Evolutionary conservation across 768 basidiomycete species (phyloP), one percentile per base, ranked within the genome.

Genomic region (Hemileccinum impolitum): DNA sequence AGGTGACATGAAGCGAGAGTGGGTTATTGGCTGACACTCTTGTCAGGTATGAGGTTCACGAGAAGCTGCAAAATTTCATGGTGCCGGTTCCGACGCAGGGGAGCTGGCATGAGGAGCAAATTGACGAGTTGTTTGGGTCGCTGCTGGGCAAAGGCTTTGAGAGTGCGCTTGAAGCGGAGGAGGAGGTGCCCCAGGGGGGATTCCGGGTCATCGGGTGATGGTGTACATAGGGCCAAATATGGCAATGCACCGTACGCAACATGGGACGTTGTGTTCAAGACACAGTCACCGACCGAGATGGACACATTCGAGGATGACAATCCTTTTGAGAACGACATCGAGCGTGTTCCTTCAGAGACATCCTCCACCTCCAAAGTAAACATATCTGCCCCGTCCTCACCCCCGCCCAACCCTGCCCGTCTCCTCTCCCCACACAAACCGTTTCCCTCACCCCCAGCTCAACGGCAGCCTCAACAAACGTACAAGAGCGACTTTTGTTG

Each of bases 11-110:
- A 31, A 37, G 37, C 38, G 17, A 15, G 38, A 32, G 32, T 30
- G 35, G 18, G 31, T 14, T 42, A 18, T 18, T 28, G 17, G 19
- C 60, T 42, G 48, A 45, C 48, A n/a, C 25, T 39, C 17, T 44
- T 42, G n/a, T 26, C 63, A 89, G 90, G 47, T 96, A 93, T 66
- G 88, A 95, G 55, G 84, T 90, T 2, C 96, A 98, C 62, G 94
- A 98, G 60, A 98, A 96, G 72, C 73, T 96, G 43, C 90, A 94
- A 66, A 93, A 94, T 67, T 98, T 97, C 65, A 95, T 95, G 87
- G 90, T 94, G 2, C 95, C 95, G 6, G 84, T 94, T 12, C 79
- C 81, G 7, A 55, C 56, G 17, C 65, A 70, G 30, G 82, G 82
- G 25, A 77, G 72, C 47, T 99, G 96, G 96, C 92, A 95, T 55